These are phyloP conservation scores for Paramecium bursaria DNA, from an alignment of 73 alveolate genomes.

Conservation along the genomic window DNA sequence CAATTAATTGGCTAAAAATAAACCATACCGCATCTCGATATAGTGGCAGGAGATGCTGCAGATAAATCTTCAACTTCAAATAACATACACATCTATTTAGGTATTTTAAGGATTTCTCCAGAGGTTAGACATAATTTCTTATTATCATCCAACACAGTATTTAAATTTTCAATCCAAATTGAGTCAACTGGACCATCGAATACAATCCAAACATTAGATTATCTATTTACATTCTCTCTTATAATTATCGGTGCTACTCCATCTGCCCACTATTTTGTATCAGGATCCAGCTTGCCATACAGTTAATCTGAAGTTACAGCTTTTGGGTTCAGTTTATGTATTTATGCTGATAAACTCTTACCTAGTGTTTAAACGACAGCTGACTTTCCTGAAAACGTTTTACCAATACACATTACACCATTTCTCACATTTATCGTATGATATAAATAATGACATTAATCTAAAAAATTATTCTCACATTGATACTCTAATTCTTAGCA, in stretches of 20 bases:
- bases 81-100: conserved; percentile 85
- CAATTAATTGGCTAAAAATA: conserved; percentile 90
- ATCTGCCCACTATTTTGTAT: conserved; percentile 79
- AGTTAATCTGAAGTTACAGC: conserved; percentile 72
- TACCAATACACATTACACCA: conserved; percentile 72
- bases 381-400: conserved; percentile 88
- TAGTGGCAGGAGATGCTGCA: conserved; percentile 99
- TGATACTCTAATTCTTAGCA: conserved; percentile 84
- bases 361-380: conserved; percentile 83
- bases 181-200: conserved; percentile 99
- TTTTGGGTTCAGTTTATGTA: conserved; percentile 74
- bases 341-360: conserved; percentile 27
- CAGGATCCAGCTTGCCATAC: conserved; percentile 81
- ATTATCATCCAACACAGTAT: conserved; percentile 94
- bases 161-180: conserved; percentile 99
- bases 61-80: conserved; percentile 97
- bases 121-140: conserved; percentile 93
- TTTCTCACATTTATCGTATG: conserved; percentile 59
- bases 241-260: conserved; percentile 73
- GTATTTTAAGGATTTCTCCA: conserved; percentile 97
- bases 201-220: conserved; percentile 87
- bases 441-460: conserved; percentile 7
- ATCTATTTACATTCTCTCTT: conserved; percentile 61
- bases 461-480: no score
- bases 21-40: conserved; percentile 99